Base-by-base conservation (phyloP, 306 rosid species). In the Pyrus betulifolia region DNA sequence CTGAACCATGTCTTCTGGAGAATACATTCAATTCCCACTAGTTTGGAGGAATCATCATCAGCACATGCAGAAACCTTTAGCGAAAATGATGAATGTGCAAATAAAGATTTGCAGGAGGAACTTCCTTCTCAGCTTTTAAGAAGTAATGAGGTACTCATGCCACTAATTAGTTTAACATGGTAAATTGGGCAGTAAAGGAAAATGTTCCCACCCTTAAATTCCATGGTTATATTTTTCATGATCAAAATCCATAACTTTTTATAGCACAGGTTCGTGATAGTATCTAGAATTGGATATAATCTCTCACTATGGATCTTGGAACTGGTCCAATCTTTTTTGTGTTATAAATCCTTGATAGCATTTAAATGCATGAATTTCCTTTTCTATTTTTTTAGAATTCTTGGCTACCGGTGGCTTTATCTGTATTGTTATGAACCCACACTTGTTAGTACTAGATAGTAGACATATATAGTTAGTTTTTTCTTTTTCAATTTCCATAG, bases 41-140 rank as follows among this genome's bases (percentile, higher is more conserved):
- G 80, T 70, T 69, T 79, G 30, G 84, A 76, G 73, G 83, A 67
- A 67, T 78, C 87, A 70, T 83, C 91, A 30, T 70, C 82, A 11
- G 35, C 31, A 49, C 80, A 46, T 19, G 72, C 70, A 3, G 84
- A 87, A 67, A 18, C 78, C 55, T 70, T 14, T 73, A n/a, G 79
- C 35, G 38, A 49, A 27, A 65, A 78, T 25, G 71, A 66, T 72
- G 83, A 64, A 65, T 61, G 12, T 13, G 64, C 69, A 46, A n/a
- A 59, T 25, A 31, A 71, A 38, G 78, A 80, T 31, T 71, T 64
- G 25, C 70, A 55, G 17, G 79, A 87, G 55, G 84, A 82, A 22
- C 70, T 33, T 76, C 86, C 74, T 77, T 67, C 85, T 74, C 80
- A 83, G 42, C 81, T 87, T 46, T 76, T 85, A 35, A 81, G 78